Evolutionary conservation across 1,284 basidiomycete species (phyloP).

Genomic region (Ceratobasidium sp.): DNA sequence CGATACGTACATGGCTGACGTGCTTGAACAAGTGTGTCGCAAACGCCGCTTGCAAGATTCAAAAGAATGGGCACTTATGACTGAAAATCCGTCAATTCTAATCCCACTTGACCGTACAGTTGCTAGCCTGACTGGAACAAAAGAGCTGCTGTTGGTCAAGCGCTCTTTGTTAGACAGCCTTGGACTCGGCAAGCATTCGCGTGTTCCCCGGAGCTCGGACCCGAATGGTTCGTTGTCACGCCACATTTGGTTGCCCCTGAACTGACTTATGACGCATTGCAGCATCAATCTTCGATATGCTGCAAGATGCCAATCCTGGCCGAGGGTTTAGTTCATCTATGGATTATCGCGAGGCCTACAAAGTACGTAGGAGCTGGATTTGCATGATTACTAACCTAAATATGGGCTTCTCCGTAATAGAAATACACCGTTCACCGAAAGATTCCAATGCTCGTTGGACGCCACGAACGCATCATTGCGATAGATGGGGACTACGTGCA

Average conservation of each 20-base stretch:
- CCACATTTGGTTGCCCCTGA: neutral
- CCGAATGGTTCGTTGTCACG: slow-evolving; percentile 74
- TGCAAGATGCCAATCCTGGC: slow-evolving; percentile 56
- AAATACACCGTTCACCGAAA: slow-evolving; percentile 95
- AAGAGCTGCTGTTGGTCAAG: slow-evolving; percentile 84
- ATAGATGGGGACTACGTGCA: slow-evolving; percentile 96
- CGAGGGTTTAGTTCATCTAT: slow-evolving; percentile 33
- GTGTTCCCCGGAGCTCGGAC: slow-evolving; percentile 70
- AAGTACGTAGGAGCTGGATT: slow-evolving; percentile 56
- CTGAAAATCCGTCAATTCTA: slow-evolving; percentile 79
- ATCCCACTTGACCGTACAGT: slow-evolving; percentile 96
- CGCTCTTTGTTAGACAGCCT: slow-evolving; percentile 72
- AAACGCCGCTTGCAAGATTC: slow-evolving; percentile 74
- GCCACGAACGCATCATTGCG: slow-evolving; percentile 89
- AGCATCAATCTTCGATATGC: slow-evolving; percentile 92
- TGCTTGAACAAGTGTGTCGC: slow-evolving; percentile 83
- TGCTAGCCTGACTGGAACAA: slow-evolving; percentile 86
- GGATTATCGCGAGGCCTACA: slow-evolving; percentile 64
- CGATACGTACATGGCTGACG: slow-evolving; percentile 98
- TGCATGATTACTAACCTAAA: neutral
- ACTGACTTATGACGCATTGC: slow-evolving; percentile 33
- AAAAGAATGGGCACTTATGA: slow-evolving; percentile 83
- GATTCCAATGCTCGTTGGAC: slow-evolving; percentile 88
- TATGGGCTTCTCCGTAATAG: slow-evolving; percentile 51
- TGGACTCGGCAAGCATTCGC: slow-evolving; percentile 62